Conservation (phyloP, 257 asterid genomes). For the Ligustrum vulgare region DNA sequence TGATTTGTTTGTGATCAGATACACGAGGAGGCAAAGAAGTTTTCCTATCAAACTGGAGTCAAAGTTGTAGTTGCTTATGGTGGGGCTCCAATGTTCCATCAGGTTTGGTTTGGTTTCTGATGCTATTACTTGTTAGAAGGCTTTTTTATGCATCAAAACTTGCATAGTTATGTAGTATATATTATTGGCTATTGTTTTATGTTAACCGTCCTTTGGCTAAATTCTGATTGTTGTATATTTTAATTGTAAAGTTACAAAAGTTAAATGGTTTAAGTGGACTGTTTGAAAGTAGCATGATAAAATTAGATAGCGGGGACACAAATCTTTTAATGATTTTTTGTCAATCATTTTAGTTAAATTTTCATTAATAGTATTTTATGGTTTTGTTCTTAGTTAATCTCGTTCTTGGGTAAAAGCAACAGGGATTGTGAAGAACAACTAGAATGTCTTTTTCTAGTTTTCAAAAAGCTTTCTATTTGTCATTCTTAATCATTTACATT, state of each 20-base stretch:
- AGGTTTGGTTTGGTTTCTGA: constrained; percentile 40
- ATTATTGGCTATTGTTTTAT: no score
- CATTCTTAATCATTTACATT: not conserved
- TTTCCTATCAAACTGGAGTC: constrained; percentile 61
- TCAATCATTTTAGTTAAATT: not conserved
- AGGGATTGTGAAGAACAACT: not conserved
- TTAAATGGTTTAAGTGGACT: not conserved
- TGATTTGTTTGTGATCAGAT: constrained; percentile 35
- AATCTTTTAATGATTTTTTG: not conserved
- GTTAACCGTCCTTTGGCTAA: not conserved
- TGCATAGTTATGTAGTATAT: not conserved
- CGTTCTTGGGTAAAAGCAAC: not conserved
- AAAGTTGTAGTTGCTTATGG: constrained; percentile 71
- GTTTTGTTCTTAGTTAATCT: not conserved
- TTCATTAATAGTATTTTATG: not conserved
- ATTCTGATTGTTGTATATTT: not conserved
- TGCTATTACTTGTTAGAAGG: not conserved
- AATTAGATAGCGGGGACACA: not conserved
- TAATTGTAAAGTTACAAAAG: not conserved
- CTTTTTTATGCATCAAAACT: not conserved
- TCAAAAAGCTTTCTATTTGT: not conserved
- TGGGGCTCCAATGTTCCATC: constrained; percentile 61
- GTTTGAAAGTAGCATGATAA: not conserved
- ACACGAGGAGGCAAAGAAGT: constrained; percentile 71
- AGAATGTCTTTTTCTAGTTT: not conserved